These are phyloP conservation scores for Populus nigra DNA, from an alignment of 345 rosid genomes.

Conservation along the genomic window DNA sequence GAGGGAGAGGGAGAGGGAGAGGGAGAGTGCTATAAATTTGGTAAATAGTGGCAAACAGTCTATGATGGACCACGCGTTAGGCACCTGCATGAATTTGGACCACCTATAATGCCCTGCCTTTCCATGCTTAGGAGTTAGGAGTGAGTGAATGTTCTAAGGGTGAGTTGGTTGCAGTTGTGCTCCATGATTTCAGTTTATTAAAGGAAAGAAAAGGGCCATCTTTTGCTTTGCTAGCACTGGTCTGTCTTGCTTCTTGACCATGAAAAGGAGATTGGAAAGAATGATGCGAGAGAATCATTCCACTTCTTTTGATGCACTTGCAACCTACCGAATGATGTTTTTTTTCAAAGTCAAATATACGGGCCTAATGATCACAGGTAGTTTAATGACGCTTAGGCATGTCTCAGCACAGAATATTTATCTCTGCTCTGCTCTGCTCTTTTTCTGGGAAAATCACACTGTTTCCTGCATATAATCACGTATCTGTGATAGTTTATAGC, in stretches of 20 bases:
- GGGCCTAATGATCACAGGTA: conserved; percentile 11
- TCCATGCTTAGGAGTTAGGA: conserved; percentile 4
- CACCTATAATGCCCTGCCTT: not conserved
- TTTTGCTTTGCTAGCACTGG: conserved; percentile 17
- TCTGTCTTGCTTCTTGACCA: conserved; percentile 13
- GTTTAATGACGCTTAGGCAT: not conserved
- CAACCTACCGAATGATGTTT: conserved; percentile 1
- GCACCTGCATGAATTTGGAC: conserved; percentile 10
- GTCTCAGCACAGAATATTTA: too few species aligned
- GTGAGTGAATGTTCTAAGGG: conserved; percentile 15
- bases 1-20: too few species aligned
- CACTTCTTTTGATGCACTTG: conserved; percentile 17
- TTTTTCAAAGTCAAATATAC: conserved; percentile 23
- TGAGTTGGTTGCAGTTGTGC: conserved; percentile 31
- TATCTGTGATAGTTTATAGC: not conserved
- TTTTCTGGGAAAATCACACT: not conserved
- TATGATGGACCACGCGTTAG: conserved; percentile 30
- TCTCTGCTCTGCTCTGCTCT: too few species aligned
- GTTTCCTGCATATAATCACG: not conserved
- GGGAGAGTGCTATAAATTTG: conserved; percentile 7
- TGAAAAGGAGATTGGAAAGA: conserved; percentile 10
- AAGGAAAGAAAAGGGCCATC: conserved; percentile 10
- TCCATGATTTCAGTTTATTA: not conserved
- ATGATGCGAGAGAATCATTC: conserved; percentile 21
- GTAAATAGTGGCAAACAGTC: conserved; percentile 21